A percentile compares a stretch with the other conserved stretches of the same genome.
These are phyloP conservation scores for Capsicum chinense DNA, from an alignment of 257 asterid genomes.

Conservation along the genomic window DNA sequence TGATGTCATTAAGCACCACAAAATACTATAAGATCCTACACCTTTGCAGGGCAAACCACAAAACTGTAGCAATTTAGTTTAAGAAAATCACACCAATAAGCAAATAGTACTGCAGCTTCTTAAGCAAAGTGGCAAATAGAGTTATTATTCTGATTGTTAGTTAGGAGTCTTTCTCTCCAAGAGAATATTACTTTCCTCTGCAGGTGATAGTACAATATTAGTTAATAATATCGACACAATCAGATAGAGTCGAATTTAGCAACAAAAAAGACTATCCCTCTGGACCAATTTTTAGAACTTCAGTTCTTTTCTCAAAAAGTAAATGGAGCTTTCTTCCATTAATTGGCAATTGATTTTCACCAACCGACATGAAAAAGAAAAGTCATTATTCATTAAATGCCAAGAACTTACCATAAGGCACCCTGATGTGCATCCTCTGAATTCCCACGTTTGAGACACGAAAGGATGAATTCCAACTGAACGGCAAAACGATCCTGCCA, in stretches of 20 bases:
- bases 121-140: neutral
- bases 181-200: slow-evolving; percentile 12
- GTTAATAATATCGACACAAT: neutral
- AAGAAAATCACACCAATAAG: neutral
- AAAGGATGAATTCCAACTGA: slow-evolving; percentile 63
- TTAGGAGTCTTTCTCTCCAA: slow-evolving; percentile 9
- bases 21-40: neutral
- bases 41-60: neutral
- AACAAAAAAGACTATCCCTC: neutral
- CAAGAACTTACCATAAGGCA: slow-evolving; percentile 59
- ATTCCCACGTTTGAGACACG: slow-evolving; percentile 55
- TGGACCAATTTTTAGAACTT: slow-evolving; percentile 17
- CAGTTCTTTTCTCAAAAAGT: neutral
- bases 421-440: slow-evolving; percentile 55
- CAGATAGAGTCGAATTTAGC: slow-evolving; percentile 18
- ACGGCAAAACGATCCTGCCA: slow-evolving; percentile 69
- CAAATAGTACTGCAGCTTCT: neutral
- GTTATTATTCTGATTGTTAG: neutral
- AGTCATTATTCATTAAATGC: slow-evolving; percentile 1
- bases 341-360: neutral
- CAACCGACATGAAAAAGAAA: slow-evolving; percentile 10
- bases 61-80: neutral
- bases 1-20: neutral
- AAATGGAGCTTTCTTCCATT: neutral
- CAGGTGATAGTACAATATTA: neutral